phyloP scores from a whole-genome alignment of 2,329 filamentous ascomycete genomes.

The Nigrograna mackinnonii region DNA sequence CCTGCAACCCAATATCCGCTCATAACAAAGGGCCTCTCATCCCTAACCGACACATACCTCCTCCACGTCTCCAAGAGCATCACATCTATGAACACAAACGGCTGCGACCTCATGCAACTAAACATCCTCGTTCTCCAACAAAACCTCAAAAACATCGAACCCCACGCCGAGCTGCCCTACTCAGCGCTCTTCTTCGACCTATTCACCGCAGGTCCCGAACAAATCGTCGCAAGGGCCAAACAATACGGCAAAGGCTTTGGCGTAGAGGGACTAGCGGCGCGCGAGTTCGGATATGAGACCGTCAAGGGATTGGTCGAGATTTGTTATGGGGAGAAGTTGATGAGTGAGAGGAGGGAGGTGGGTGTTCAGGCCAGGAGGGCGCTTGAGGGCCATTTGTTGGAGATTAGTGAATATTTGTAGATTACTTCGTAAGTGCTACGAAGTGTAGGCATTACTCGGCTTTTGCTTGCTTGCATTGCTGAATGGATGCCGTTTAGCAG shows the following conservation, averaged over 20 bases:
- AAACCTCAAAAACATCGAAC: constrained; percentile 91
- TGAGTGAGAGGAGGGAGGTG: constrained; percentile 69
- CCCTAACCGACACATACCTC: constrained; percentile 78
- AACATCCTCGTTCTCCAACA: constrained; percentile 96
- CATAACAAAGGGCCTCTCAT: constrained; percentile 74
- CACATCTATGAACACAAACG: constrained; percentile 80
- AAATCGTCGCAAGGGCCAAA: constrained; percentile 66
- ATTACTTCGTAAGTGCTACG: no score
- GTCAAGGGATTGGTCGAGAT: constrained; percentile 47
- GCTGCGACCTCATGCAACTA: constrained; percentile 85
- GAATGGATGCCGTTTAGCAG: no score
- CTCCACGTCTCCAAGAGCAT: constrained; percentile 68
- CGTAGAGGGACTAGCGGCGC: constrained; percentile 14
- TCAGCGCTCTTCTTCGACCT: constrained; percentile 71
- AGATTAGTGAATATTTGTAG: constrained; percentile 73
- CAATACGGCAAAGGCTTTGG: constrained; percentile 38
- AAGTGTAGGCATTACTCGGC: no score
- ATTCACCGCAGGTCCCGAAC: constrained; percentile 68
- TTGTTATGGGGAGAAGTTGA: constrained; percentile 53
- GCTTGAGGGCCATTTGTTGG: constrained; percentile 71
- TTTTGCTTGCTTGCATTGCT: no score
- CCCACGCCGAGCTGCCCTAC: constrained; percentile 65
- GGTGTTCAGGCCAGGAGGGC: constrained; percentile 66
- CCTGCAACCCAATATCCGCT: constrained; percentile 70
- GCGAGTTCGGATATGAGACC: constrained; percentile 41